phyloP scores from a whole-genome alignment of 441 rosid genomes.

The Dalechampia spathulata region DNA sequence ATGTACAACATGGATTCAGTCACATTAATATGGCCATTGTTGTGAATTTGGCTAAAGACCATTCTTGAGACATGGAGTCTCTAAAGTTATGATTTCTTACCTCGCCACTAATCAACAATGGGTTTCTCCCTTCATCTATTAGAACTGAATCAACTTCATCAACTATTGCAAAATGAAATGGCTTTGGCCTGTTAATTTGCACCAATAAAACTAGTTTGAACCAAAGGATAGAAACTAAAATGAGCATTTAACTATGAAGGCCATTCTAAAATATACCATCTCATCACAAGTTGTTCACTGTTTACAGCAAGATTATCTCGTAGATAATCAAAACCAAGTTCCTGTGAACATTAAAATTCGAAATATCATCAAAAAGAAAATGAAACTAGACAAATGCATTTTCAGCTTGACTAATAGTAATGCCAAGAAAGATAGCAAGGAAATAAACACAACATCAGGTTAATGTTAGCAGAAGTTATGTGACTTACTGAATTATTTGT shows the following conservation, averaged over 20 bases:
- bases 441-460: conserved; percentile 1
- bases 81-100: too few relatives aligned
- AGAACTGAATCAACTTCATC: conserved; percentile 99
- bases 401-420: neutral
- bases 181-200: conserved; percentile 71
- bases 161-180: conserved; percentile 93
- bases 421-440: conserved; percentile 3
- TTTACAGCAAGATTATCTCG: conserved; percentile 89
- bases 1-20: too few relatives aligned
- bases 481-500: conserved; percentile 81
- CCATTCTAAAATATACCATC: conserved; percentile 52
- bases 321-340: conserved; percentile 97
- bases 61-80: too few relatives aligned
- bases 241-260: neutral
- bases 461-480: conserved; percentile 11
- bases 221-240: conserved; percentile 6
- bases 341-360: conserved; percentile 41
- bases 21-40: too few relatives aligned
- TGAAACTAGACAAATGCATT: neutral
- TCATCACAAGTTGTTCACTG: conserved; percentile 85
- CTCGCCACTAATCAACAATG: conserved; percentile 94
- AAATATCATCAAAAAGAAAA: conserved; percentile 13
- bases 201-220: conserved; percentile 8
- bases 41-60: too few relatives aligned
- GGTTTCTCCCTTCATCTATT: conserved; percentile 97